Conservation (phyloP, 23 red algal species). For the Gracilariopsis chorda region DNA sequence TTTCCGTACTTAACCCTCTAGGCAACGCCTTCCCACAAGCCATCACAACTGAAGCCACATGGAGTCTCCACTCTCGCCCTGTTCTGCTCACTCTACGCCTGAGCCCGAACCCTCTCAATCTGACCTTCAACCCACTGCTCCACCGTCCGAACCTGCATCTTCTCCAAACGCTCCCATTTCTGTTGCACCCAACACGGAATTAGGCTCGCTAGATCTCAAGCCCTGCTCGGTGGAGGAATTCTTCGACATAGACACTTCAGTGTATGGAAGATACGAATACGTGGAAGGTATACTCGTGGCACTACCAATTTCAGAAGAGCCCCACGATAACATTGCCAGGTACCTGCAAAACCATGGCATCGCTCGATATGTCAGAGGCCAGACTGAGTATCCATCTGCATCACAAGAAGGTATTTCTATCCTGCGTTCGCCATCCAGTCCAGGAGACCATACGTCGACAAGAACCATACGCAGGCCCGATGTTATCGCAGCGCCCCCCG, state of each 20-base stretch:
- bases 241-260: not conserved
- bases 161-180: not conserved
- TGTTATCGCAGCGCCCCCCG: not conserved
- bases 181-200: not conserved
- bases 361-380: not conserved
- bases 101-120: not conserved
- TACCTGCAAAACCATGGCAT: not conserved
- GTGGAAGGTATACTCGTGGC: constrained; percentile 1
- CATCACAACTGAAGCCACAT: too few relatives aligned
- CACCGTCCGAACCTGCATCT: not conserved
- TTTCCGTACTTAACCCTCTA: too few relatives aligned
- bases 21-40: too few relatives aligned
- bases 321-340: not conserved
- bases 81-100: not conserved
- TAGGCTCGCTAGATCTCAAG: not conserved
- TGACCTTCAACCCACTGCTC: not conserved
- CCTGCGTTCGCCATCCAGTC: not conserved
- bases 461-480: not conserved
- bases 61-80: not conserved
- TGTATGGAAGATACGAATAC: constrained; percentile 1
- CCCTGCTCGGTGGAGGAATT: not conserved
- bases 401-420: not conserved
- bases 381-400: not conserved
- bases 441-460: not conserved
- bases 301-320: not conserved